Conservation (phyloP, 495 filamentous ascomycete species). For the Aspergillus campestris region DNA sequence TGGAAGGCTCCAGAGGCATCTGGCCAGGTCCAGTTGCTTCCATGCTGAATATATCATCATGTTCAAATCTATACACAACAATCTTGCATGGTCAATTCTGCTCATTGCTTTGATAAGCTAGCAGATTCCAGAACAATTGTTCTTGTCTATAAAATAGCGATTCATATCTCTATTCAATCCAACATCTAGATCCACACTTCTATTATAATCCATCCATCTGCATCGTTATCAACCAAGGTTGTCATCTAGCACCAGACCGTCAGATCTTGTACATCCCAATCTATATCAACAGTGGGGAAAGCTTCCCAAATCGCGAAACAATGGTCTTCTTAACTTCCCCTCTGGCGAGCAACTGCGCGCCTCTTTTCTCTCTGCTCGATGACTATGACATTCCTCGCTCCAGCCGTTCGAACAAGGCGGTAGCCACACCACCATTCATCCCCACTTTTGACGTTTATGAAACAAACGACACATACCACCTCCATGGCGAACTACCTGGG, state of each 20-base stretch:
- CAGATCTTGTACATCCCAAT: too few relatives aligned
- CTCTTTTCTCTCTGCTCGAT: slow-evolving; percentile 69
- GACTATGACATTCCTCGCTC: slow-evolving; percentile 56
- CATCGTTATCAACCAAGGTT: too few relatives aligned
- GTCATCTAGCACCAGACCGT: too few relatives aligned
- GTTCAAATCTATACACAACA: too few relatives aligned
- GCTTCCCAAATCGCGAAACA: slow-evolving; percentile 17
- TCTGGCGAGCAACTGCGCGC: slow-evolving; percentile 43
- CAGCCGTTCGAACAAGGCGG: slow-evolving; percentile 13
- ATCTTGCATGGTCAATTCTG: too few relatives aligned
- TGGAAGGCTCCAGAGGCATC: slow-evolving; percentile 8
- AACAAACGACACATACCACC: slow-evolving; percentile 56
- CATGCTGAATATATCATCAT: too few relatives aligned
- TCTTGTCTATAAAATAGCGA: too few relatives aligned
- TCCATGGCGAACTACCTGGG: slow-evolving; percentile 85
- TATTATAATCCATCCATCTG: too few relatives aligned
- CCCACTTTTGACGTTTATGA: slow-evolving; percentile 82
- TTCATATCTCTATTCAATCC: too few relatives aligned
- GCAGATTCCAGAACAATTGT: background rate
- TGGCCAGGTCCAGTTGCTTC: background rate
- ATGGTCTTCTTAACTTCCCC: slow-evolving; percentile 61
- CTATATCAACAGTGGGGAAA: too few relatives aligned
- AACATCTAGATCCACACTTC: too few relatives aligned
- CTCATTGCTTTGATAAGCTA: too few relatives aligned
- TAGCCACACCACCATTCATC: slow-evolving; percentile 40